phyloP scores from a whole-genome alignment of 306 rosid genomes.

The Lupinus albus region DNA sequence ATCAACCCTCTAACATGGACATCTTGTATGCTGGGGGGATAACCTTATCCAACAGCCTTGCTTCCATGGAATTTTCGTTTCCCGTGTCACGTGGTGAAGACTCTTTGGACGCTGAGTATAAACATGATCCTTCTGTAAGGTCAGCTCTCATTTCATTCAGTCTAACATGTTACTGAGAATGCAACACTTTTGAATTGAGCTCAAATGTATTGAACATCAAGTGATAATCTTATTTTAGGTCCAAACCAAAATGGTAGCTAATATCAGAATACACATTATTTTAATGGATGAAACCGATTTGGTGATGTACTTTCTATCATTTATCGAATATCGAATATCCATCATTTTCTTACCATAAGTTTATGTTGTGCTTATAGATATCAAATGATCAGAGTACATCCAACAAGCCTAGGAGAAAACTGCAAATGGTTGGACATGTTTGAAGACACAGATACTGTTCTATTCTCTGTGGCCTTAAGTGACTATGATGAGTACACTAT shows the following conservation, averaged over 20 bases:
- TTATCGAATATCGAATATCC: not conserved
- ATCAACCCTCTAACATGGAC: slow-evolving; percentile 68
- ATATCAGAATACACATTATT: slow-evolving; percentile 7
- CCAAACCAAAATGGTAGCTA: slow-evolving; percentile 16
- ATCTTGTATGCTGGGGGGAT: slow-evolving; percentile 81
- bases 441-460: slow-evolving; percentile 58
- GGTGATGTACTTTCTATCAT: not conserved
- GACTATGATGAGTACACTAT: slow-evolving; percentile 61
- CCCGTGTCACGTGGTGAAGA: slow-evolving; percentile 46
- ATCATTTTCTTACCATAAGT: slow-evolving; percentile 6
- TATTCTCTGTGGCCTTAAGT: slow-evolving; percentile 64
- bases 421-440: slow-evolving; percentile 79
- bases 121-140: slow-evolving; percentile 56
- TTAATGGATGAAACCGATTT: slow-evolving; percentile 3
- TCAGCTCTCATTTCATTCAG: slow-evolving; percentile 33
- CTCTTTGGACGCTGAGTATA: slow-evolving; percentile 44
- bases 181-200: not conserved
- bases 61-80: slow-evolving; percentile 64
- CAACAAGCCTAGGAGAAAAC: slow-evolving; percentile 62
- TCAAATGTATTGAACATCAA: slow-evolving; percentile 11
- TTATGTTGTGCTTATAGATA: slow-evolving; percentile 47
- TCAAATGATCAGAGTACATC: slow-evolving; percentile 65
- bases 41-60: slow-evolving; percentile 58
- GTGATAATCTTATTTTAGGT: not conserved
- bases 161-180: not conserved